Evolutionary conservation across 768 basidiomycete genomes (phyloP), one percentile per base, ranked within the genome.

Genomic region (Psilocybe azurescens): DNA sequence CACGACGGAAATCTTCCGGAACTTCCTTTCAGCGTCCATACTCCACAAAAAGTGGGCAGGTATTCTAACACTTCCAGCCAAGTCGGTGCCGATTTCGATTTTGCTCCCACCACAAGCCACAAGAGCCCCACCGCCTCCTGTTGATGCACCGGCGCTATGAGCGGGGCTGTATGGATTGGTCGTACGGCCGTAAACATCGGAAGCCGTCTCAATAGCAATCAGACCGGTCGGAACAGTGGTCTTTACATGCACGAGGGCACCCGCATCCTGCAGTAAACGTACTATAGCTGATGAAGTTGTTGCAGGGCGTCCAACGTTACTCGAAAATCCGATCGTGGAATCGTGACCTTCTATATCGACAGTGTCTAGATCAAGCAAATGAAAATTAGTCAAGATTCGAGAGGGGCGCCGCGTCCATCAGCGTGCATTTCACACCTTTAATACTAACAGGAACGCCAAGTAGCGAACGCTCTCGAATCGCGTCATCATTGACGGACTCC

Each of bases 11-110:
- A 87, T 58, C 89, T 77, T 46, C 85, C 80, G 58, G 76, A 74
- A 66, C 87, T 88, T 9, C 84, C 79, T 69, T 87, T 89, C 66
- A 90, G 78, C 48, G 85, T 79, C 78, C 85, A 91, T 1, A 89
- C 74, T 1, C 90, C 91, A 63, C 89, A 89, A 65, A 65, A 87
- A 90, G 64, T 90, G 87, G 13, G 91, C 85, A 3, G 91, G 91
- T 29, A 85, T 83, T 54, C 91, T 82, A 41, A 91, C 84, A 56
- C 87, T 89, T 9, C 91, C 92, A 2, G 85, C 91, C 30, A 92
- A 76, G 66, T 93, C 91, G 3, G 89, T 86, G 1, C 90, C 91
- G 39, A 92, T 81, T 41, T 90, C 90, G 20, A 90, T 80, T 66
- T 86, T 84, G 41, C 82, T 82, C 9, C 89, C 89, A 1, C 88